Evolutionary conservation across 202 grass and related monocot genomes (phyloP).

Genomic region (Schoenoplectus triqueter): DNA sequence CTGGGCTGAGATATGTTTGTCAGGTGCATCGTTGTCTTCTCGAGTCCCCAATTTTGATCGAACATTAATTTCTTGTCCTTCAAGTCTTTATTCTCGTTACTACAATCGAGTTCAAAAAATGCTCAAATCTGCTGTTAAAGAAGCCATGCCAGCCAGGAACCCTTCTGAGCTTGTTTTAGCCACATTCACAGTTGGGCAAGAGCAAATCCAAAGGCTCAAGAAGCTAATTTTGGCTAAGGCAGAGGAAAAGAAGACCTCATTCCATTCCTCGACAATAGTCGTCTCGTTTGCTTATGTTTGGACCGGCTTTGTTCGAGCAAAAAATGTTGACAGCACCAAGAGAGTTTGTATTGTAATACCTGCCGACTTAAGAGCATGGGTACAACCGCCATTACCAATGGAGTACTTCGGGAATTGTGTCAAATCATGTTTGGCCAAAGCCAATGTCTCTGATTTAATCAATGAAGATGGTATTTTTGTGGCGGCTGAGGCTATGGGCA

Average conservation of each 20-base stretch:
- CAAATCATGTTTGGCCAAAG: neutral
- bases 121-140: neutral
- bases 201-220: constrained; percentile 39
- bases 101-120: neutral
- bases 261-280: constrained; percentile 39
- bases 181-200: constrained; percentile 31
- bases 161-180: constrained; percentile 26
- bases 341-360: constrained; percentile 1
- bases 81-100: constrained; percentile 21
- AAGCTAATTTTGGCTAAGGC: neutral
- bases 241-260: neutral
- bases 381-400: neutral
- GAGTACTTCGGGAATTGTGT: constrained; percentile 33
- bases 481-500: constrained; percentile 8
- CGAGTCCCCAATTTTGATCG: constrained; percentile 35
- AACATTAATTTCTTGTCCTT: constrained; percentile 40
- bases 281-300: constrained; percentile 37
- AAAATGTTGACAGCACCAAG: constrained; percentile 3
- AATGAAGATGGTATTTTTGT: constrained; percentile 8
- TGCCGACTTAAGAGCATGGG: constrained; percentile 17
- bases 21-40: neutral
- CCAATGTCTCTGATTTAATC: constrained; percentile 17
- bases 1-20: constrained; percentile 35
- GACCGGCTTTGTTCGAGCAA: constrained; percentile 36
- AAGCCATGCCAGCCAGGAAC: too few relatives aligned